Evolutionary conservation across 495 filamentous ascomycete species (phyloP), one percentile per base, ranked within the genome.

Genomic region (Tetracladium marchalianum): DNA sequence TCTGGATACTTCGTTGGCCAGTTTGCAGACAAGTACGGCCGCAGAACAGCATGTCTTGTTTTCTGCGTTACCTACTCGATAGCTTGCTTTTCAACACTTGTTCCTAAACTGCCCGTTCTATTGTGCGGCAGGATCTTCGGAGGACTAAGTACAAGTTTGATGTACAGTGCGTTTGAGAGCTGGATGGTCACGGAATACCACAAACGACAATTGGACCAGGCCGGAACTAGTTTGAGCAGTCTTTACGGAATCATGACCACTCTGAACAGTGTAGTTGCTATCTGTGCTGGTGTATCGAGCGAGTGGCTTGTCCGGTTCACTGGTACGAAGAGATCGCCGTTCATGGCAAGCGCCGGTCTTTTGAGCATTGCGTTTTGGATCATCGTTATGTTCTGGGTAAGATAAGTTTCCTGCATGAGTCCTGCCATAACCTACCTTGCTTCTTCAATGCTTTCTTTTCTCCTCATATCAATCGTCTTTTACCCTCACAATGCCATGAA

Each of bases 101-200:
- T 65, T 22, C 59, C 64, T 16, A 44, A 51, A 38, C 32, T 66
- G 1, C 53, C 60, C 11, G 44, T 67, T n/a, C 63, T 80, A 3
- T 75, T 72, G 46, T 33, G 59, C 2, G 75, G 75, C 13, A 58
- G 75, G 27, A 57, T 73, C 6, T 60, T 77, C 16, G 75, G 76
- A n/a, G 76, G 77, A 1, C 34, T 79, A n/a, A 66, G 67, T 49
- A 72, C 75, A 34, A 74, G 69, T 38, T 59, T 80, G 35, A 58
- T 78, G 45, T 77, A 73, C 53, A 70, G 62, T 44, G 71, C 67
- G 11, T 77, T 78, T 56, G 72, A 80, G 57, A 71, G 69, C 49
- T 78, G 73, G 74, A 72, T 80, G 69, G 73, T 79, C 22, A 68
- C 71, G 31, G 74, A 76, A 55, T 71, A 67, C 42, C 60, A 65